A percentile compares a stretch with the other conserved stretches of the same genome.
These are phyloP conservation scores for Xylariaceae sp. DNA, from an alignment of 2,329 filamentous ascomycete species.

Conservation along the genomic window DNA sequence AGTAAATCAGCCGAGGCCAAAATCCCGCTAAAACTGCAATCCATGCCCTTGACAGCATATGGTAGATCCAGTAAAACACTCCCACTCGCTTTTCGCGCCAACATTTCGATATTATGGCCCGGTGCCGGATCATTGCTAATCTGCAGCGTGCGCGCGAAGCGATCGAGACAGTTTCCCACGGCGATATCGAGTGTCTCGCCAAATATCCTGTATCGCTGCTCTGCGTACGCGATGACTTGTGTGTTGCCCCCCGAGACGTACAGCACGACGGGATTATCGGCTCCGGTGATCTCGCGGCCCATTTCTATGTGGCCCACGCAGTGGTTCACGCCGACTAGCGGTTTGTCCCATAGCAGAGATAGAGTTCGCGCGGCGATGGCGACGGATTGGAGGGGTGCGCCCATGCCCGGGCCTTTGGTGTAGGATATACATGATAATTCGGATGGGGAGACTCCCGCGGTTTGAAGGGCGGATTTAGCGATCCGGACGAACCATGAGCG, in stretches of 20 bases:
- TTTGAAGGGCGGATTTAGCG: constrained; percentile 74
- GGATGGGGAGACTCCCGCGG: constrained; percentile 58
- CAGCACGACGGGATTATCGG: constrained; percentile 86
- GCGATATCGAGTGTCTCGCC: constrained; percentile 97
- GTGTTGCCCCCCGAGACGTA: constrained; percentile 97
- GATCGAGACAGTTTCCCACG: constrained; percentile 94
- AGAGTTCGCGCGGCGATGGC: constrained; percentile 83
- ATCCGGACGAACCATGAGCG: constrained; percentile 77
- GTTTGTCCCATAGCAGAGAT: constrained; percentile 78
- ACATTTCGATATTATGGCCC: constrained; percentile 96
- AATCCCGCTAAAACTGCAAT: constrained; percentile 93
- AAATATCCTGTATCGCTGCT: constrained; percentile 94
- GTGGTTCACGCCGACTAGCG: constrained; percentile 94
- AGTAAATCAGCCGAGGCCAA: constrained; percentile 78
- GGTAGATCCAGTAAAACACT: constrained; percentile 77
- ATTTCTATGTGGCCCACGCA: constrained; percentile 99
- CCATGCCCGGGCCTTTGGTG: constrained; percentile 95
- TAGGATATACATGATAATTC: constrained; percentile 93
- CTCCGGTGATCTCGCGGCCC: constrained; percentile 89
- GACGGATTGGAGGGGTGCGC: constrained; percentile 82
- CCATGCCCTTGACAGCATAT: constrained; percentile 98
- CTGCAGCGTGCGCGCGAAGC: constrained; percentile 85
- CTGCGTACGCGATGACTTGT: constrained; percentile 95
- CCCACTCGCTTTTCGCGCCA: constrained; percentile 68
- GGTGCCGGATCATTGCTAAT: constrained; percentile 96